Evolutionary conservation across 192 early-diverging fungal genomes (phyloP), one percentile per base, ranked within the genome.

Genomic region (Entomortierella lignicola): DNA sequence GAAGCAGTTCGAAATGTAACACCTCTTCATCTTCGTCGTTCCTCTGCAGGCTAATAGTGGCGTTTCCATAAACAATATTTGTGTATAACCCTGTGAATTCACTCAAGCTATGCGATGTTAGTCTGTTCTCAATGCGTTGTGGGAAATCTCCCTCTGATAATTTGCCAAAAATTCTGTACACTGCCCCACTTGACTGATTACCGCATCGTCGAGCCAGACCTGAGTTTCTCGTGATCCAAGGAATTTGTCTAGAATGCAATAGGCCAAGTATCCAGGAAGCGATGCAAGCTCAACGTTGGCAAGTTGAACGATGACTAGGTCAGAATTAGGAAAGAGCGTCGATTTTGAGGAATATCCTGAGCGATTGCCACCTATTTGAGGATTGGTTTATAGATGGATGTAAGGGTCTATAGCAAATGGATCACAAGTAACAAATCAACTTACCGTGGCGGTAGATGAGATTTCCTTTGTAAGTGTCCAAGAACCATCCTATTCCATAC

Each of bases 401-500:
- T 58, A 20, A 7, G 11, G 26, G 26, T 54, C 7, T 27, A 7
- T 13, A 39, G 23, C 1, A 2, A 18, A 18, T 15, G 11, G 3
- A 41, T 39, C 18, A n/a, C 5, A 54, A 26, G 26, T 6, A 26
- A 32, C 26, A 31, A 15, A 21, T 31, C 15, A 17, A 26, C 51
- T 62, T 72, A 72, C 71, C 17, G 5, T 72, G 71, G 6, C 42
- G 6, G 17, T 64, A 65, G 10, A 51, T 30, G 2, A 30, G 23
- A 11, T 65, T 29, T 4, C 62, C 71, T 26, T 72, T 72, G 47
- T 72, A 72, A 0, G 34, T 8, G 27, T 44, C 55, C 18, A 72
- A 13, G 0, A 23, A 25, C 61, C 61, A 72, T 4, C 71, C 71
- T 29, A 72, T 30, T 0, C 71, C 71, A 32, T 72, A 72, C 1